These are phyloP conservation scores for Colletotrichum sublineola DNA, from an alignment of 2,329 filamentous ascomycete genomes.

Conservation along the genomic window DNA sequence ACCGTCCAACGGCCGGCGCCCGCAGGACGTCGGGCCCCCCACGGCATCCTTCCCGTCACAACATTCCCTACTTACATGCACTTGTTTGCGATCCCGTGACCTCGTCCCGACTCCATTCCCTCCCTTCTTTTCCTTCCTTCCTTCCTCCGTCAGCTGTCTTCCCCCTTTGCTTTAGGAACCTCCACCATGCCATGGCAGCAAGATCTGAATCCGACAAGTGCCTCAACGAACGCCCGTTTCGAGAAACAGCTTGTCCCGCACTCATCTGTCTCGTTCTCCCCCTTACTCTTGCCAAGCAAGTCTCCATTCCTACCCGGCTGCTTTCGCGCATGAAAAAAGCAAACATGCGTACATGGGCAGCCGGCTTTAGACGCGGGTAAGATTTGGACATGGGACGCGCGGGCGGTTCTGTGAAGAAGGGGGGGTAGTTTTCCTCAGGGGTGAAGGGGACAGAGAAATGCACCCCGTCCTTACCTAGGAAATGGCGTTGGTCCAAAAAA, in stretches of 20 bases:
- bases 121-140: too few species aligned
- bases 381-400: not conserved
- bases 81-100: not conserved
- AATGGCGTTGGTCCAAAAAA: not conserved
- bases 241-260: not conserved
- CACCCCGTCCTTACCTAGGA: not conserved
- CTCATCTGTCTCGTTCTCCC: not conserved
- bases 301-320: not conserved
- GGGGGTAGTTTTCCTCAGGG: too few species aligned
- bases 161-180: not conserved
- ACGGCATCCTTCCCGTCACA: not conserved
- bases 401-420: not conserved
- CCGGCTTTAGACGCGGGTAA: not conserved
- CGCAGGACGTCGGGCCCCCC: not conserved
- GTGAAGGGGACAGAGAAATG: not conserved
- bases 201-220: not conserved
- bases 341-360: not conserved
- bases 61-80: not conserved
- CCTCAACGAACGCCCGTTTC: not conserved
- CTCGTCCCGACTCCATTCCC: not conserved
- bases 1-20: slow-evolving; percentile 19
- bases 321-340: not conserved
- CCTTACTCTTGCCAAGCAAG: not conserved
- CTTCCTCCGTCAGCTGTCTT: too few species aligned
- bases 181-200: not conserved